Conservation (phyloP, 2,329 filamentous ascomycete genomes). For the Exophiala calicioides region DNA sequence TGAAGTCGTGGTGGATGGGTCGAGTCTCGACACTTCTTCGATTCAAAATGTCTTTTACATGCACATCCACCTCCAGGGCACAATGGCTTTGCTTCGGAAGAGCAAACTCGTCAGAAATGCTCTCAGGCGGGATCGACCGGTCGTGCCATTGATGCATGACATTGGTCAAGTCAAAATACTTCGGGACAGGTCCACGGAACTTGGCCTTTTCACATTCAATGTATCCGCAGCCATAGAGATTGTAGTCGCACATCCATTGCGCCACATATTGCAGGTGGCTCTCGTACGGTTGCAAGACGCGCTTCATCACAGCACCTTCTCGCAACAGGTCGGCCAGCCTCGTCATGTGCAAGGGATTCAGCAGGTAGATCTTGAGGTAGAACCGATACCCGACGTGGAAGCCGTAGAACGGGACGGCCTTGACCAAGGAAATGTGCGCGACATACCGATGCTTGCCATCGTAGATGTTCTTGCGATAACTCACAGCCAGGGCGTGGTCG, state of each 20-base stretch:
- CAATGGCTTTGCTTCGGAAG: conserved; percentile 84
- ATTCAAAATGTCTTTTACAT: conserved; percentile 85
- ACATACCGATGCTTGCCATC: conserved; percentile 73
- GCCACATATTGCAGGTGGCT: conserved; percentile 88
- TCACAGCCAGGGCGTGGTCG: conserved; percentile 83
- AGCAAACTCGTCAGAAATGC: conserved; percentile 62
- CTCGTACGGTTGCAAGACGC: conserved; percentile 86
- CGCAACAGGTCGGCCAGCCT: conserved; percentile 81
- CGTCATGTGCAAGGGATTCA: conserved; percentile 85
- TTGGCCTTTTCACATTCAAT: conserved; percentile 69
- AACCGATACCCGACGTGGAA: conserved; percentile 89
- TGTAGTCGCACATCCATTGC: conserved; percentile 99
- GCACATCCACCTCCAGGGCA: conserved; percentile 84
- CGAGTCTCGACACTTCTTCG: conserved; percentile 72
- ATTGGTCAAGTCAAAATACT: conserved; percentile 62
- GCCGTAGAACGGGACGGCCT: conserved; percentile 93
- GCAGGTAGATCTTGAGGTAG: conserved; percentile 92
- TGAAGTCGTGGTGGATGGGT: conserved; percentile 82
- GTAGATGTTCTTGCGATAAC: conserved; percentile 75
- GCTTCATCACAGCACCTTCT: conserved; percentile 83
- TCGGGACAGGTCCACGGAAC: conserved; percentile 76
- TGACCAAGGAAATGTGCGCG: conserved; percentile 86
- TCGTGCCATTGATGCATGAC: conserved; percentile 77
- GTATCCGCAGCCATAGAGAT: conserved; percentile 90
- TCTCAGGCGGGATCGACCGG: conserved; percentile 61